Base-by-base conservation (phyloP, 805 yeast genomes). In the Debaryomyces castellii region DNA sequence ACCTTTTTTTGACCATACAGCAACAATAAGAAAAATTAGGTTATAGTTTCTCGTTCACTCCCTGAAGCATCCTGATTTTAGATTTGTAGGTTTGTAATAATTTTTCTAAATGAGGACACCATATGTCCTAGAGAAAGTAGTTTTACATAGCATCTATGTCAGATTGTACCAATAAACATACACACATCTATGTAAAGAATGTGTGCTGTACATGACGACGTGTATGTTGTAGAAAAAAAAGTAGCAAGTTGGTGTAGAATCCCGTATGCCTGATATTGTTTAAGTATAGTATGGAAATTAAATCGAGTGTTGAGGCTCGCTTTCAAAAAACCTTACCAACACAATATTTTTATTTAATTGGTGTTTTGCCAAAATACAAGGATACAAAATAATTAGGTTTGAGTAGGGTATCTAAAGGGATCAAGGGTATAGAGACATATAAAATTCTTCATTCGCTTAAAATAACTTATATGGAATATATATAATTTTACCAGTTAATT, bases 241-340 rank as follows among this genome's bases (percentile, higher is more conserved):
- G 34, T 30, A 14, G 34, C 16, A 16, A 30, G 20, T 16, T 30
- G 20, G 34, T 30, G 34, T 20, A 30, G 34, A 30, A 30, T 16
- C 34, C 20, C 6, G 7, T 30, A 30, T 14, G 20, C 34, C 34
- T 14, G 20, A 3, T 30, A 25, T 30, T 30, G 34, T 30, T 30
- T 30, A 30, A 30, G 33, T 30, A 18, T 30, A 30, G 18, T 30
- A 30, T 30, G 34, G 34, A 30, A 30, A 30, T 30, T 30, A 16
- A 30, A 30, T 30, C 34, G 34, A 30, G 7, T 30, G 34, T 30
- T 30, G 34, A 30, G 34, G 34, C 34, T 30, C 34, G 34, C 16
- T 30, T 11, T 30, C 34, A 30, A 30, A 30, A 30, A 30, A 30
- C 8, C 18, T 3, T 9, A 14, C 34, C 34, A 30, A 16, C 34